Conservation (phyloP, 2,329 filamentous ascomycete genomes). For the Calonectria naviculata region DNA sequence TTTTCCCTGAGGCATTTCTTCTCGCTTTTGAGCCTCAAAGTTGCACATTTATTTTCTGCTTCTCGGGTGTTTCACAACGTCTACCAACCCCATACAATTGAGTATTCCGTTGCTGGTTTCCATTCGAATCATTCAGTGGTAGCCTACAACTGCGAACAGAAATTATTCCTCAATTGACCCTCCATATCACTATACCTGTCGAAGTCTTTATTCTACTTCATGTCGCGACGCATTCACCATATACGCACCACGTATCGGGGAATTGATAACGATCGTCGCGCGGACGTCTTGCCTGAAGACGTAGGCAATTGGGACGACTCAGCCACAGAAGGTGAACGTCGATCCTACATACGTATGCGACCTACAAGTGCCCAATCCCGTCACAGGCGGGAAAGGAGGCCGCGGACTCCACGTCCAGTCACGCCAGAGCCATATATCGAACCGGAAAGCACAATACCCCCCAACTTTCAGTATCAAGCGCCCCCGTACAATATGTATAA, state of each 20-base stretch:
- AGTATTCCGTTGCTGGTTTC: not conserved
- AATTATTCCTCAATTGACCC: not conserved
- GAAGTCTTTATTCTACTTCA: not conserved
- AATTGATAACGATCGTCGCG: not conserved
- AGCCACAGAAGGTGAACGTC: not conserved
- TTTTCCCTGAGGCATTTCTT: not conserved
- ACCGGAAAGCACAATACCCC: not conserved
- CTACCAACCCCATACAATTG: too few relatives aligned
- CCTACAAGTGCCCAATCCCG: not conserved
- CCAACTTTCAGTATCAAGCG: not conserved
- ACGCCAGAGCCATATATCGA: not conserved
- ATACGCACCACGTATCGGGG: not conserved
- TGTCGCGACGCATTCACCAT: not conserved
- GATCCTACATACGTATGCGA: not conserved
- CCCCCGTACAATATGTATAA: not conserved
- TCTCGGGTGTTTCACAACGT: too few relatives aligned
- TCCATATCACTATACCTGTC: not conserved
- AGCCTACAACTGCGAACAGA: not conserved
- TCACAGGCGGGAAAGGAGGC: not conserved
- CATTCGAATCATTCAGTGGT: not conserved
- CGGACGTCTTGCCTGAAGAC: not conserved
- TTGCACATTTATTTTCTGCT: not conserved
- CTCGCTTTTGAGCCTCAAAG: not conserved
- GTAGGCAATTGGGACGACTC: too few relatives aligned
- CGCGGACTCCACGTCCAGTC: not conserved